Conservation (phyloP, 306 rosid genomes). For the Quercus bicolor region DNA sequence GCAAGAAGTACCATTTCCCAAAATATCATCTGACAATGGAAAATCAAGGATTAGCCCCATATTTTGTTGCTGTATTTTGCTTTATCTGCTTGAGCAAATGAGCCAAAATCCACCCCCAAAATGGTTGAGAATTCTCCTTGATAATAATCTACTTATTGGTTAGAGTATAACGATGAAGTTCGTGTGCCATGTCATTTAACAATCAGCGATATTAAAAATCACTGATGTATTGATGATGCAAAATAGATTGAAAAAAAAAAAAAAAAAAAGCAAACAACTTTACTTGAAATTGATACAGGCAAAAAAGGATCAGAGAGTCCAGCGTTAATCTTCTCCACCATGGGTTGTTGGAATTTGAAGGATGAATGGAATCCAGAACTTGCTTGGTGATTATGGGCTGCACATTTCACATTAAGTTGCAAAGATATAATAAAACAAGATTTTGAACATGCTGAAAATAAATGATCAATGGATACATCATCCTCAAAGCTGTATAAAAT, state of each 20-base stretch:
- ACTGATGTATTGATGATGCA: neutral
- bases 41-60: conserved; percentile 26
- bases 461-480: neutral
- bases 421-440: neutral
- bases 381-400: conserved; percentile 53
- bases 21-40: conserved; percentile 33
- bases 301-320: conserved; percentile 37
- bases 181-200: conserved; percentile 5
- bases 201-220: neutral
- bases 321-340: conserved; percentile 32
- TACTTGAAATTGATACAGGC: conserved; percentile 43
- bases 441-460: conserved; percentile 7
- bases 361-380: conserved; percentile 40
- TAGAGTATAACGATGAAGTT: conserved; percentile 2
- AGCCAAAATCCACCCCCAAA: conserved; percentile 37
- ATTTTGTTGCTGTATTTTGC: conserved; percentile 31
- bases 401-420: conserved; percentile 22
- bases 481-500: neutral
- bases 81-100: conserved; percentile 37
- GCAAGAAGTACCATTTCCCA: conserved; percentile 34
- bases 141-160: conserved; percentile 40
- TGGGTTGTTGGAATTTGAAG: conserved; percentile 38
- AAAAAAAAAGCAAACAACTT: conserved; percentile 19
- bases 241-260: neutral
- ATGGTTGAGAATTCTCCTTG: conserved; percentile 37